Evolutionary conservation across 768 basidiomycete genomes (phyloP), one percentile per base, ranked within the genome.

Genomic region (Candolleomyces aberdarensis): DNA sequence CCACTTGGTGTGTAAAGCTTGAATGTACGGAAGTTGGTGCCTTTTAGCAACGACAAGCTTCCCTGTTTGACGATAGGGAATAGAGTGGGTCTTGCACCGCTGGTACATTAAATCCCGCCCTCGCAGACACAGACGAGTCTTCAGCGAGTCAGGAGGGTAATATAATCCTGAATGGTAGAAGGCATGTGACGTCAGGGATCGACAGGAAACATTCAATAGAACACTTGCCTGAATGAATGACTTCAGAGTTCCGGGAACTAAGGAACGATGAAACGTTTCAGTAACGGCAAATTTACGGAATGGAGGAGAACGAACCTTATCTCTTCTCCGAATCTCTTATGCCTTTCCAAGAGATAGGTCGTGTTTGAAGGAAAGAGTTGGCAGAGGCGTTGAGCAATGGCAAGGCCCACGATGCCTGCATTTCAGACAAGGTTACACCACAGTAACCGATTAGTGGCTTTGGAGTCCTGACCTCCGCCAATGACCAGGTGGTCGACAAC

Each of bases 241-340:
- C 96, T 69, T 97, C 96, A 0, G 94, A 96, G 71, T 96, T 97
- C 15, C 96, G 85, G 44, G 92, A 94, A 71, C 94, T 95, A 48
- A 20, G 58, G 14, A 17, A 51, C 13, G 40, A 36, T 32, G 22
- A 19, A 19, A 11, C 19, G n/a, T 22, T 20, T 39, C 13, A 54
- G 43, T n/a, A 48, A 9, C 19, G 43, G 19, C 36, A 17, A 53
- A 44, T 48, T 61, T 22, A 57, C 41, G 55, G 44, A 40, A 48
- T 31, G 31, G 13, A 52, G 31, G 5, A 49, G 29, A 20, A 55
- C 31, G 41, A 66, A 87, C 92, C 93, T 96, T 20, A 79, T 96
- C 72, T 98, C 96, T 70, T 95, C 88, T 1, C 96, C 96, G 3
- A 85, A 85, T 53, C 78, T 78, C 11, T 70, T 65, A 68, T 91